Conservation (phyloP, 768 basidiomycete species). For the Leccinum arenicola region DNA sequence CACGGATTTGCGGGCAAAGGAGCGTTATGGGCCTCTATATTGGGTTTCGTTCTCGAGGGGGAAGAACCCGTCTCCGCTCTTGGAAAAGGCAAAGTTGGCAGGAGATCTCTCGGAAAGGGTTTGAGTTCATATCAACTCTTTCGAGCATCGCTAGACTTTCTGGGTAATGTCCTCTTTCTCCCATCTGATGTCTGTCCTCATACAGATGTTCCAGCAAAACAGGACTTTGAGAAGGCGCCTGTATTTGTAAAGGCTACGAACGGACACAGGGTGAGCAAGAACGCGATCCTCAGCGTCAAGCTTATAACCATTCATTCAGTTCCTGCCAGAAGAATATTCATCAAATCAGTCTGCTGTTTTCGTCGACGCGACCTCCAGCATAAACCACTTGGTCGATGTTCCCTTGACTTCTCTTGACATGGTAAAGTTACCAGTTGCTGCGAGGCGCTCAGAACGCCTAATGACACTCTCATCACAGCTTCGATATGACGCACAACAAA, state of each 20-base stretch:
- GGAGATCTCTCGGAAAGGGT: conserved; percentile 70
- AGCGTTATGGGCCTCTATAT: conserved; percentile 62
- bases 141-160: conserved; percentile 77
- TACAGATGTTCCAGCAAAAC: conserved; percentile 50
- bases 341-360: conserved; percentile 55
- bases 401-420: conserved; percentile 77
- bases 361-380: conserved; percentile 72
- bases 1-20: conserved; percentile 70
- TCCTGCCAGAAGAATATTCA: conserved; percentile 53
- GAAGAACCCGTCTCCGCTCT: conserved; percentile 46
- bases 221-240: conserved; percentile 56
- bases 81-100: conserved; percentile 25
- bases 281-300: background rate
- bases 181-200: conserved; percentile 6
- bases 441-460: background rate
- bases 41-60: conserved; percentile 62
- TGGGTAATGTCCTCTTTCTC: conserved; percentile 50
- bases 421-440: conserved; percentile 39
- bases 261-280: conserved; percentile 49
- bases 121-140: conserved; percentile 91
- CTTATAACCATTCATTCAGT: conserved; percentile 40
- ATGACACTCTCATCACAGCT: conserved; percentile 47
- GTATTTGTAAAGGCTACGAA: conserved; percentile 57
- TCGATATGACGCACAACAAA: conserved; percentile 68
- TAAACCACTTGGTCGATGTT: conserved; percentile 76